Base-by-base conservation (phyloP, 257 asterid species). In the Nicotiana knightiana region DNA sequence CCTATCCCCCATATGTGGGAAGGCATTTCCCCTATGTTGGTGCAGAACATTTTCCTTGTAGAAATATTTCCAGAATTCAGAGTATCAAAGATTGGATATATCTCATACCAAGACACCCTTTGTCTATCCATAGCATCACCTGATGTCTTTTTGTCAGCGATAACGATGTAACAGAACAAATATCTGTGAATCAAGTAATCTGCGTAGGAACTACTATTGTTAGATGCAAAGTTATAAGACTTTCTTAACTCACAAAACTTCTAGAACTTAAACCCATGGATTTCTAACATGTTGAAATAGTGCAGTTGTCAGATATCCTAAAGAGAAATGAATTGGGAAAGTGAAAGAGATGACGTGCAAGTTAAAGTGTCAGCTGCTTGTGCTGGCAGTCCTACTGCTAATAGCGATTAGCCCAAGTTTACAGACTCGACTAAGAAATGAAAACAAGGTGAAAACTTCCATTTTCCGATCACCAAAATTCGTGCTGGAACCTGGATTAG, bases 401-500 rank as follows among this genome's bases (percentile, higher is more conserved):
- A 35, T 84, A 12, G 51, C 48, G 1, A 26, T 68, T 5, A 59
- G 78, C 33, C 82, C 65, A 64, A 81, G 77, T 81, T 85, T 88
- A 43, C 79, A 76, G 76, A 84, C 92, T 76, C 67, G 68, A 33
- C 70, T 67, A 57, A 81, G 51, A 35, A 83, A 61, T 10, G 83
- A 81, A 81, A 83, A 84, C 17, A 86, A 84, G 83, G 18, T 88
- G 55, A 92, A 90, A 88, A 89, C 92, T 1, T 86, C 87, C 1
- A 91, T 84, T 16, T 91, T 89, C 79, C 77, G 89, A 58, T 94
- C 95, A 0, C 98, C 98, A 16, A 78, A 85, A 81, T 82, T 93
- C 33, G 93, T 54, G 61, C 81, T 94, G 16, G 91, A 84, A 43
- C 89, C 94, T 9, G 98, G 98, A 79, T 89, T 85, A 48, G 98